Evolutionary conservation across 2,329 filamentous ascomycete genomes (phyloP).

Genomic region (Fusarium sp.): DNA sequence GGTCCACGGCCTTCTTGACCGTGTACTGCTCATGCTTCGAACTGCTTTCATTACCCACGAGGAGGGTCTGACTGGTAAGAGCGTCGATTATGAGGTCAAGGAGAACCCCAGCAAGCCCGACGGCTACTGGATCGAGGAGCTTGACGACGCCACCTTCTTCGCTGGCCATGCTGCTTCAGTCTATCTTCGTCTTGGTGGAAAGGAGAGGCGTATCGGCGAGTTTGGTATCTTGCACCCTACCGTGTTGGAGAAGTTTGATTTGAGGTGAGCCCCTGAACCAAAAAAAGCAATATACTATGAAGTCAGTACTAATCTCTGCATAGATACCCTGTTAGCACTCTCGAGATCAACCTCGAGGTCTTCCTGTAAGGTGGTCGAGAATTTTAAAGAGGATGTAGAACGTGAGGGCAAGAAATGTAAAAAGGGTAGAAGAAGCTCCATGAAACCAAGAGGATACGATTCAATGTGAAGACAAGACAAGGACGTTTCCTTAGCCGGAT

Average conservation of each 20-base stretch:
- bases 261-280: slow-evolving; percentile 68
- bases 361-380: slow-evolving; percentile 72
- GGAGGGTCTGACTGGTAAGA: slow-evolving; percentile 69
- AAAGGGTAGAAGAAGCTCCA: slow-evolving; percentile 6
- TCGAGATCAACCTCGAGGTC: slow-evolving; percentile 94
- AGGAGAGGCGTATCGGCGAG: slow-evolving; percentile 81
- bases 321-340: slow-evolving; percentile 89
- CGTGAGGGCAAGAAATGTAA: slow-evolving; percentile 17
- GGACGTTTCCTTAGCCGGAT: slow-evolving; percentile 33
- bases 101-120: slow-evolving; percentile 68
- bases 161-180: slow-evolving; percentile 88
- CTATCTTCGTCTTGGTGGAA: slow-evolving; percentile 77
- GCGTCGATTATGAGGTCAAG: slow-evolving; percentile 63
- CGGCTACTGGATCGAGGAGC: slow-evolving; percentile 94
- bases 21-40: slow-evolving; percentile 91
- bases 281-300: background rate
- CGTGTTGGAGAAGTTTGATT: slow-evolving; percentile 92
- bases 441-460: slow-evolving; percentile 35
- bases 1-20: slow-evolving; percentile 92
- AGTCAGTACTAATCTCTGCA: slow-evolving; percentile 34
- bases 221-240: slow-evolving; percentile 95
- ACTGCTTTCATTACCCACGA: slow-evolving; percentile 82
- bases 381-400: slow-evolving; percentile 28
- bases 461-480: slow-evolving; percentile 36
- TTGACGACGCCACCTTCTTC: slow-evolving; percentile 93